Evolutionary conservation across 345 rosid species (phyloP), one percentile per base, ranked within the genome.

Genomic region (Gossypium arboreum): DNA sequence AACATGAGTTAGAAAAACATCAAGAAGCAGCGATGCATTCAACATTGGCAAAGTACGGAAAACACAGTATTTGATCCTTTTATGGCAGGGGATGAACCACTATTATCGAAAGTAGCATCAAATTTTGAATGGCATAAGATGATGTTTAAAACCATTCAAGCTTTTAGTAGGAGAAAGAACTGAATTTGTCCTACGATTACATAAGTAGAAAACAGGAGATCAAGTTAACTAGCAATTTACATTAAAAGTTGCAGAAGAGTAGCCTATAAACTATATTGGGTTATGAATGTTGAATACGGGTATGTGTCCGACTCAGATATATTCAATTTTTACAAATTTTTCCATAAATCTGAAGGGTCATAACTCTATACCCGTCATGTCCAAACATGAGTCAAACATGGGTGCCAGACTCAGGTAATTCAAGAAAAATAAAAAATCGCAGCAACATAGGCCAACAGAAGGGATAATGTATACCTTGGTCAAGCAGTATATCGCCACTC

Each of bases 391-490:
- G 29, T 57, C 62, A 57, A 22, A 57, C 61, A 57, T 57, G 5
- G 61, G 27, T 57, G 20, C 22, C 10, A 12, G 11, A 22, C 61
- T 52, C 20, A 2, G 2, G 57, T 17, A 16, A 17, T 52, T 52
- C 57, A 52, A 52, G 57, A 52, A 52, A 17, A 52, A 52, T 34
- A 54, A 54, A 54, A 54, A 20, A 10, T n/a, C 12, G 17, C 22
- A 54, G 58, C 22, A 52, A n/a, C n/a, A 54, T 0, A 54, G 18
- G 17, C 10, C 24, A 11, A 62, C n/a, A 5, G 39, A n/a, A 43
- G 54, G 24, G 54, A 54, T 3, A 61, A 72, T 43, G 7, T 48
- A 47, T 90, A 95, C 99, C 97, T 84, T 77, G 83, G 81, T 92
- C 94, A 60, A 95, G 90, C 25, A 74, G 75, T 72, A 84, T 65